Evolutionary conservation across 805 yeast genomes (phyloP), one percentile per base, ranked within the genome.

Genomic region (Ogataea wickerhamii): DNA sequence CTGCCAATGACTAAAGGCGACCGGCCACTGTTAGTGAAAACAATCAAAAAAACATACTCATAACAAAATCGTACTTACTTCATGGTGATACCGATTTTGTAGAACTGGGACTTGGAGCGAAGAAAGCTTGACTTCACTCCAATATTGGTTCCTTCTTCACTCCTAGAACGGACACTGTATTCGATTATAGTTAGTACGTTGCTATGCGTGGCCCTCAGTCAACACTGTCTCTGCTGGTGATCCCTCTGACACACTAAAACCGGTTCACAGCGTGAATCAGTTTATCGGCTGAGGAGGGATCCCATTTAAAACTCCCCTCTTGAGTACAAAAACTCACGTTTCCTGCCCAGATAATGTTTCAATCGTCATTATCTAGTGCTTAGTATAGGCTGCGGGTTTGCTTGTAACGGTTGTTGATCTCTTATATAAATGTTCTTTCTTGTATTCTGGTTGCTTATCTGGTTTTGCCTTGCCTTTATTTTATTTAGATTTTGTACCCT

Each of bases 71-170:
- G 33, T 22, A 63, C 67, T 45, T 44, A 63, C 68, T 51, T 61
- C 38, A 61, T 61, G 6, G 68, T 63, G 31, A 66, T 58, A 29
- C 55, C 53, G 2, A 57, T 62, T 17, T 58, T 50, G 40, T 60
- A 57, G 42, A 50, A 57, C 6, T 34, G 38, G 13, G 61, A 51
- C 4, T 38, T 39, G 16, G 52, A 48, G 16, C 45, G 40, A 16
- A 57, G 40, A 22, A 51, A 55, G 31, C 47, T 46, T 8, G 43
- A 37, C 23, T 30, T 42, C 14, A 22, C 34, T 4, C 34, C 31
- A n/a, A 32, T 41, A 7, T 11, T 14, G 17, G 29, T 14, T 7
- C n/a, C 17, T 11, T n/a, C 12, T 11, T n/a, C 12, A 11, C 35
- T 32, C 22, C 16, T 10, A 29, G 19, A 17, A 12, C n/a, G 22